phyloP scores from a whole-genome alignment of 371 early-diverging fungal genomes.

The Apophysomyces variabilis region DNA sequence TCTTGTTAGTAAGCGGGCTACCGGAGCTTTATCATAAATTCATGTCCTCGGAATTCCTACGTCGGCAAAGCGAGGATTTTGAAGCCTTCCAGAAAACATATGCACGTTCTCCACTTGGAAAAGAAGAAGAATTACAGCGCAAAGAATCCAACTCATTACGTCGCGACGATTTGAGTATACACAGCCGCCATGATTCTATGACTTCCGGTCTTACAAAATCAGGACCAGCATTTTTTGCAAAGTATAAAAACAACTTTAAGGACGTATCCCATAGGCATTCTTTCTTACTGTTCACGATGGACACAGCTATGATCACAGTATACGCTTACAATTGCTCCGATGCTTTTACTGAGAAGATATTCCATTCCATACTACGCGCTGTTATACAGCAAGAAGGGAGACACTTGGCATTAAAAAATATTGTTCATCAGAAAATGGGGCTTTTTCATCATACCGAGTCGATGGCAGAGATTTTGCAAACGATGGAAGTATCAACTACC shows the following conservation, averaged over 20 bases:
- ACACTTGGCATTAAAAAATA: conserved; percentile 55
- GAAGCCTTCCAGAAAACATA: conserved; percentile 34
- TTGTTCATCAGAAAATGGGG: conserved; percentile 74
- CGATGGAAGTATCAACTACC: neutral
- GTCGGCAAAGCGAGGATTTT: conserved; percentile 50
- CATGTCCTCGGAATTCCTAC: conserved; percentile 22
- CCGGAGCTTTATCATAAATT: conserved; percentile 52
- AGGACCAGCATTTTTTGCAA: conserved; percentile 31
- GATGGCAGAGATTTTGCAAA: conserved; percentile 26
- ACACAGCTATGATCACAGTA: conserved; percentile 51
- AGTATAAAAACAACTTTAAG: conserved; percentile 18
- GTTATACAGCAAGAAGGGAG: conserved; percentile 47
- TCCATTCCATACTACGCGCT: conserved; percentile 37
- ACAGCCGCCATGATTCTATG: conserved; percentile 44
- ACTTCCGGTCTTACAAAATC: conserved; percentile 36
- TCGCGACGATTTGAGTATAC: conserved; percentile 35
- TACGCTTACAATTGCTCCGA: conserved; percentile 78
- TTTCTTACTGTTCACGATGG: conserved; percentile 62
- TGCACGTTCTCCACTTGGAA: conserved; percentile 15
- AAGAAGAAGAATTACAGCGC: conserved; percentile 12
- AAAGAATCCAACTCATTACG: conserved; percentile 14
- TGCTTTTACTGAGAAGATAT: conserved; percentile 57
- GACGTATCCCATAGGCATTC: conserved; percentile 41
- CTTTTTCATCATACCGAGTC: conserved; percentile 62
- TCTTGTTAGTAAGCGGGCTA: conserved; percentile 58